Evolutionary conservation across 192 early-diverging fungal species (phyloP).

Genomic region (Umbelopsis ramanniana): DNA sequence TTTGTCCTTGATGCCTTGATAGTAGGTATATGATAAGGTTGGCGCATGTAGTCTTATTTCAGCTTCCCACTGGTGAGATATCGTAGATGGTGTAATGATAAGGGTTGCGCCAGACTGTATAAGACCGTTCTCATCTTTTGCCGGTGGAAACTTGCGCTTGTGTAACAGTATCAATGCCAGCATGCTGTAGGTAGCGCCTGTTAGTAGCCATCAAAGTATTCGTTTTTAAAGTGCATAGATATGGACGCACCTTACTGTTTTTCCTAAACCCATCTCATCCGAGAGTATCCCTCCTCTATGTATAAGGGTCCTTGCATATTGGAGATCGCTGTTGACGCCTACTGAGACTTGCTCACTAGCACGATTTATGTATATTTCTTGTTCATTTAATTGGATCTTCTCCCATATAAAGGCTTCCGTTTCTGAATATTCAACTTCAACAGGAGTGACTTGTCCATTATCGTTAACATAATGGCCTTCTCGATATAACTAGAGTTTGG

Average conservation of each 20-base stretch:
- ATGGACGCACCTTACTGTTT: slow-evolving; percentile 56
- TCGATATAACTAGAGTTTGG: neutral
- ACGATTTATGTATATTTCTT: slow-evolving; percentile 6
- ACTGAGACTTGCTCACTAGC: slow-evolving; percentile 4
- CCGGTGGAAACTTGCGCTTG: neutral
- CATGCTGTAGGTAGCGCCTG: slow-evolving; percentile 54
- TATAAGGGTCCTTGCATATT: neutral
- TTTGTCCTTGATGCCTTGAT: slow-evolving; percentile 39
- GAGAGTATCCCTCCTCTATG: slow-evolving; percentile 50
- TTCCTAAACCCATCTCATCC: slow-evolving; percentile 73
- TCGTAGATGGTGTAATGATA: slow-evolving; percentile 64
- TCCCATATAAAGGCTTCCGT: slow-evolving; percentile 24
- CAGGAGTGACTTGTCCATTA: neutral
- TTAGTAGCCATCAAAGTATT: neutral
- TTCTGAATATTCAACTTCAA: neutral
- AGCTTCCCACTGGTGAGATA: slow-evolving; percentile 66
- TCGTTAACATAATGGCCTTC: slow-evolving; percentile 20
- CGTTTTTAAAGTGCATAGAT: neutral
- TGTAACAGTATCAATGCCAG: slow-evolving; percentile 61
- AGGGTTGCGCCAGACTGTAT: slow-evolving; percentile 55
- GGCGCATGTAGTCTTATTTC: slow-evolving; percentile 64
- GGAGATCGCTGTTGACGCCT: neutral
- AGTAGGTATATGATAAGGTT: slow-evolving; percentile 42
- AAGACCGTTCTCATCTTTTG: neutral
- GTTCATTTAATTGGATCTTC: neutral